phyloP scores from a whole-genome alignment of 139 green algal genomes.

The Chlorella sp. region DNA sequence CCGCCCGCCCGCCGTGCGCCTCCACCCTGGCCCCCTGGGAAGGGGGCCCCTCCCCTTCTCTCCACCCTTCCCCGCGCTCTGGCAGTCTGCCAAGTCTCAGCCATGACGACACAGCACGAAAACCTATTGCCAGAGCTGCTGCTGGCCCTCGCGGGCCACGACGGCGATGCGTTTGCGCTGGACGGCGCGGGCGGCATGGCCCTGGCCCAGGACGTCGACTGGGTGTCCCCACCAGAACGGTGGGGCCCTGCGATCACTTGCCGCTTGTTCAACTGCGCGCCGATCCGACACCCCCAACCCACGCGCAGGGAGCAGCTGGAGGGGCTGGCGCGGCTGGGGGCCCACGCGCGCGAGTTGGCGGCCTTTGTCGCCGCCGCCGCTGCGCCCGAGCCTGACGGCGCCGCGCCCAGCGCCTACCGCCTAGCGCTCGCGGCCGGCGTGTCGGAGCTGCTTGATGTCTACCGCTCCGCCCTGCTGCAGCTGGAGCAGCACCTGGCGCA shows the following conservation, averaged over 20 bases:
- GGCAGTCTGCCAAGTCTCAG: too few relatives aligned
- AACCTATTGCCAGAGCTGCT: constrained; percentile 83
- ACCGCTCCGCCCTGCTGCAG: constrained; percentile 65
- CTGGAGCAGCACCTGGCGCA: constrained; percentile 67
- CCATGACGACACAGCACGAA: background rate
- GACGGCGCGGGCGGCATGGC: background rate
- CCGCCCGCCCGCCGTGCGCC: too few relatives aligned
- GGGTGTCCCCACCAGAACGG: constrained; percentile 41
- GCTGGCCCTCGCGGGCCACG: constrained; percentile 73
- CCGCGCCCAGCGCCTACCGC: constrained; percentile 57
- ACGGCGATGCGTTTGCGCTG: constrained; percentile 82
- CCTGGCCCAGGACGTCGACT: constrained; percentile 28
- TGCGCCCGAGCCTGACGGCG: background rate
- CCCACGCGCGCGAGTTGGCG: constrained; percentile 61
- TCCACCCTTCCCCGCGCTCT: too few relatives aligned
- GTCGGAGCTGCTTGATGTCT: constrained; percentile 81
- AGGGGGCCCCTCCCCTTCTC: too few relatives aligned
- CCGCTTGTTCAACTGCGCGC: background rate
- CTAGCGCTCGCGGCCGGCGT: constrained; percentile 71
- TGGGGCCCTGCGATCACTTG: constrained; percentile 33
- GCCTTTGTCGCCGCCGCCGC: constrained; percentile 63
- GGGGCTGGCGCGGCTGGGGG: constrained; percentile 65
- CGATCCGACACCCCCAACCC: background rate
- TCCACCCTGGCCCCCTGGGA: too few relatives aligned
- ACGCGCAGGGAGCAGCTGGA: constrained; percentile 65